phyloP scores from a whole-genome alignment of 148 eudicot genomes.

The Amaranthus hypochondriacus region DNA sequence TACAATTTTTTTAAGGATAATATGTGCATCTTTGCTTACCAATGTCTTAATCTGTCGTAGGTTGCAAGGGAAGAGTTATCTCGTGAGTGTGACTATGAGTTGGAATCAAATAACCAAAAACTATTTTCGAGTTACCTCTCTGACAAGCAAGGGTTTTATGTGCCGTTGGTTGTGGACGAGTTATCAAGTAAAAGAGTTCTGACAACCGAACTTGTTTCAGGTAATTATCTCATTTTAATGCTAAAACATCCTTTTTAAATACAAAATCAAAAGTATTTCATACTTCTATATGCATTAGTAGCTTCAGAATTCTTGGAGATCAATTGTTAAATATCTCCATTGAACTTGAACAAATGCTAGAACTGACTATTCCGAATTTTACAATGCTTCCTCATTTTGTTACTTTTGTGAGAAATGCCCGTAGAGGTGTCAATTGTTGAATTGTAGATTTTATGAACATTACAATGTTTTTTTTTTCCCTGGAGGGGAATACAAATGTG shows the following conservation, averaged over 20 bases:
- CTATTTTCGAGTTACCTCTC: constrained; percentile 51
- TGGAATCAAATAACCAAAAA: constrained; percentile 75
- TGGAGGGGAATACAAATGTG: too few relatives aligned
- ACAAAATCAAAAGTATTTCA: too few relatives aligned
- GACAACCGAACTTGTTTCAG: constrained; percentile 78
- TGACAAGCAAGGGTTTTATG: constrained; percentile 63
- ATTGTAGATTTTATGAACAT: too few relatives aligned
- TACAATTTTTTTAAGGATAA: background rate
- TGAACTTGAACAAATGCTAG: too few relatives aligned
- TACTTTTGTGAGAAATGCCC: too few relatives aligned
- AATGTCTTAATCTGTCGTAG: constrained; percentile 30
- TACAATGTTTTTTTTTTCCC: too few relatives aligned
- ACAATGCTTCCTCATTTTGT: too few relatives aligned
- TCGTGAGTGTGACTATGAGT: constrained; percentile 84
- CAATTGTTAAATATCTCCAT: too few relatives aligned
- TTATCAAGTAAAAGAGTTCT: constrained; percentile 75
- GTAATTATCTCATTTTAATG: constrained; percentile 32
- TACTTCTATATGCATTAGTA: too few relatives aligned
- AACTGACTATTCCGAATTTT: too few relatives aligned
- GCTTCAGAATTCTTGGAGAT: too few relatives aligned
- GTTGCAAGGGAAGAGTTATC: constrained; percentile 98
- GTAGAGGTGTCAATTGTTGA: too few relatives aligned
- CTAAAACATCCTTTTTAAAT: background rate
- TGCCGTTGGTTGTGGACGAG: constrained; percentile 76
- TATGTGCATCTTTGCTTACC: background rate